Evolutionary conservation across 495 filamentous ascomycete species (phyloP).

Genomic region (Parathielavia appendiculata): DNA sequence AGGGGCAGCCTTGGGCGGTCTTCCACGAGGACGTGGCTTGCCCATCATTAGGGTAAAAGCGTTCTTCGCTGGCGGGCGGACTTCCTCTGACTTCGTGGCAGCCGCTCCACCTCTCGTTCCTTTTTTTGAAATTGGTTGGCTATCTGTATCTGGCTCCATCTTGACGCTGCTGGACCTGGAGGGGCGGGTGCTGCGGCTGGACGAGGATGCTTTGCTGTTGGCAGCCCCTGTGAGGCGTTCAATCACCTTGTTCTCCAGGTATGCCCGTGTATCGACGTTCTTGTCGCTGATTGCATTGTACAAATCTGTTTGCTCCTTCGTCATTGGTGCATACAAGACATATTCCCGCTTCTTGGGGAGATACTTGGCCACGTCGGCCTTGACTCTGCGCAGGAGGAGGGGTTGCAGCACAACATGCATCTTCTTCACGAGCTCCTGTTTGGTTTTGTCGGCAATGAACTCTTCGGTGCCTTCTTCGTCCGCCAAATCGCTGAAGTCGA

Average conservation of each 20-base stretch:
- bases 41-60: constrained; percentile 48
- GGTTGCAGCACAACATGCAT: constrained; percentile 92
- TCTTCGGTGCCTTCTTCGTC: constrained; percentile 65
- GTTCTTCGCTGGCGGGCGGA: constrained; percentile 29
- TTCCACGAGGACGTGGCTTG: constrained; percentile 29
- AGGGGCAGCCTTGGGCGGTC: constrained; percentile 16
- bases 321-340: constrained; percentile 86
- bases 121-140: constrained; percentile 7
- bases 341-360: constrained; percentile 97
- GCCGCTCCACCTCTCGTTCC: constrained; percentile 17
- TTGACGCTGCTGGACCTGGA: constrained; percentile 36
- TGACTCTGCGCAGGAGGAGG: constrained; percentile 80
- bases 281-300: constrained; percentile 82
- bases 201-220: constrained; percentile 34
- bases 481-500: constrained; percentile 86
- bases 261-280: constrained; percentile 61
- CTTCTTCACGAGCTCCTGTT: constrained; percentile 76
- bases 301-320: constrained; percentile 78
- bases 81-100: constrained; percentile 10
- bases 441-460: constrained; percentile 70
- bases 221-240: constrained; percentile 55
- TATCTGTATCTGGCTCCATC: constrained; percentile 18
- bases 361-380: constrained; percentile 83
- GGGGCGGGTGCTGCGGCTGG: constrained; percentile 33
- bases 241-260: constrained; percentile 78